These are phyloP conservation scores for Suillus alpinus DNA, from an alignment of 768 basidiomycete genomes.

Conservation along the genomic window DNA sequence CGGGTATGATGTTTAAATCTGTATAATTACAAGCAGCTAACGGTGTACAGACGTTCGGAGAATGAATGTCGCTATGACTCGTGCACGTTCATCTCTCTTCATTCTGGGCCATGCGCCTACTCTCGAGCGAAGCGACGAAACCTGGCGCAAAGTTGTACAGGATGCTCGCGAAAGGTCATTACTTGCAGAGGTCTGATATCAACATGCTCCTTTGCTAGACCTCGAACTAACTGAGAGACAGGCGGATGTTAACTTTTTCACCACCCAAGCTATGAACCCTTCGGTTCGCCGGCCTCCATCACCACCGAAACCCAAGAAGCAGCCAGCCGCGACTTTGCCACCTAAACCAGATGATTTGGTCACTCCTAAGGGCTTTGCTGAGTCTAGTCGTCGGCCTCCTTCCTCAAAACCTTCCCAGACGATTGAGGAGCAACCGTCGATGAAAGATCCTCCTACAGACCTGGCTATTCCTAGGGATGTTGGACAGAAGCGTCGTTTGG, in stretches of 20 bases:
- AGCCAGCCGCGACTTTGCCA: conserved; percentile 8
- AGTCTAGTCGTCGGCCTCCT: conserved; percentile 20
- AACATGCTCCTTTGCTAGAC: neutral
- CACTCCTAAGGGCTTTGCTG: conserved; percentile 37
- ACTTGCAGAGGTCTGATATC: conserved; percentile 55
- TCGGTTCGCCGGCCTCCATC: conserved; percentile 18
- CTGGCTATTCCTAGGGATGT: neutral
- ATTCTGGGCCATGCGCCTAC: conserved; percentile 90
- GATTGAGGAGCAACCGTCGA: neutral
- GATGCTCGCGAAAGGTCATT: conserved; percentile 69
- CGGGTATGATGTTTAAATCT: conserved; percentile 43
- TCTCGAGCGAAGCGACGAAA: conserved; percentile 78
- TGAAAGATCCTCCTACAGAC: conserved; percentile 10
- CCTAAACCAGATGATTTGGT: conserved; percentile 32
- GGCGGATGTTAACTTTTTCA: conserved; percentile 40
- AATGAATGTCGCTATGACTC: conserved; percentile 99
- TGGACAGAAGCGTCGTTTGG: conserved; percentile 20
- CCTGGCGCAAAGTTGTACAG: conserved; percentile 74
- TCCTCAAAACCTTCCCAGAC: conserved; percentile 3
- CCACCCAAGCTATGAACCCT: conserved; percentile 19
- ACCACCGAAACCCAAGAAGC: conserved; percentile 19
- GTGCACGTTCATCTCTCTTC: conserved; percentile 91
- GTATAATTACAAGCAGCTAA: conserved; percentile 4
- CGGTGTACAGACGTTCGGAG: conserved; percentile 62
- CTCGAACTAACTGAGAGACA: conserved; percentile 14